A percentile compares a stretch with the other conserved stretches of the same genome.
phyloP scores from a whole-genome alignment of 495 filamentous ascomycete genomes.

The Aspergillus conjunctus region DNA sequence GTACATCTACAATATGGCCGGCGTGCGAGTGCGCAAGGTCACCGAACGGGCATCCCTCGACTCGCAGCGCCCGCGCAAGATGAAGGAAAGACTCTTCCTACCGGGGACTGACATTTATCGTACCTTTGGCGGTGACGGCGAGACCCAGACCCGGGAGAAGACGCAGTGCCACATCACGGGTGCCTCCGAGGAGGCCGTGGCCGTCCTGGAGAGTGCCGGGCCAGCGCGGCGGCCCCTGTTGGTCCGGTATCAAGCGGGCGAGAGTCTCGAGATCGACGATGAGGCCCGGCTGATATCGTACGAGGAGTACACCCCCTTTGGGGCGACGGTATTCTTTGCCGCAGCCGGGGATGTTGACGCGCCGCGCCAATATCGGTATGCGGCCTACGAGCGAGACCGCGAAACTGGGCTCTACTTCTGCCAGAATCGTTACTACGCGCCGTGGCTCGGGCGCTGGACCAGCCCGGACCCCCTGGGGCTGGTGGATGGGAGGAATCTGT shows the following conservation, averaged over 20 bases:
- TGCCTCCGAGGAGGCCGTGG: background rate
- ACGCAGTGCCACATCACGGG: background rate
- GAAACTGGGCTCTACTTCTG: constrained; percentile 38
- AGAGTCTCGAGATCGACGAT: constrained; percentile 32
- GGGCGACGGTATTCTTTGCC: constrained; percentile 28
- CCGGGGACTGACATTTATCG: background rate
- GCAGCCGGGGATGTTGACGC: constrained; percentile 4
- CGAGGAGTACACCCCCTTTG: constrained; percentile 42
- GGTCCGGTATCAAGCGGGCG: constrained; percentile 12
- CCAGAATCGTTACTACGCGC: constrained; percentile 34
- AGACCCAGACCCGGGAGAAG: background rate
- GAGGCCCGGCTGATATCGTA: constrained; percentile 31
- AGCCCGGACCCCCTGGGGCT: constrained; percentile 33
- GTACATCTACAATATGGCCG: constrained; percentile 32
- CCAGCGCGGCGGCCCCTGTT: background rate
- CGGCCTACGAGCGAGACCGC: constrained; percentile 31
- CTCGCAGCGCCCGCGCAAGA: background rate
- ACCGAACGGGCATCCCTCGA: background rate
- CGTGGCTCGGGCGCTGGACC: constrained; percentile 37
- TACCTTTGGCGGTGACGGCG: background rate
- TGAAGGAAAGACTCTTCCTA: background rate
- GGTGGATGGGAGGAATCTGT: constrained; percentile 32
- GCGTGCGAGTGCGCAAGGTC: constrained; percentile 31
- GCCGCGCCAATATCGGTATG: constrained; percentile 32
- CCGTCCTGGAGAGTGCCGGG: background rate